Evolutionary conservation across 768 basidiomycete species (phyloP).

Genomic region (Russula ochroleuca): DNA sequence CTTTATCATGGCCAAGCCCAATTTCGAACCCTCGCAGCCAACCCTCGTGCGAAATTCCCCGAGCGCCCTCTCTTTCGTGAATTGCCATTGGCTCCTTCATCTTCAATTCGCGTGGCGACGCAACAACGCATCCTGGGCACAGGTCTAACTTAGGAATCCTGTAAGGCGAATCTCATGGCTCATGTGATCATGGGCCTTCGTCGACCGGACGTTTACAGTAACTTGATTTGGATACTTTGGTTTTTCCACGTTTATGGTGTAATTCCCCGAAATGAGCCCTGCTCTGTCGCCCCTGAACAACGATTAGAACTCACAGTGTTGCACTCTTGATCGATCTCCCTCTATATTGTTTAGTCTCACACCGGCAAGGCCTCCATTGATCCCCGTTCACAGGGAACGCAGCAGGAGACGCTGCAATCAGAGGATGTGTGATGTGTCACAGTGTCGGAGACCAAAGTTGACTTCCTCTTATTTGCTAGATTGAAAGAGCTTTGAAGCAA

Average conservation of each 20-base stretch:
- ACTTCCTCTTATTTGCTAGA: no score
- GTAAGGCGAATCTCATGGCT: no score
- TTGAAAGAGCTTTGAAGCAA: no score
- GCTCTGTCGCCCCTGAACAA: not conserved
- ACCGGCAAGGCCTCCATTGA: not conserved
- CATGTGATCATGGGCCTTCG: no score
- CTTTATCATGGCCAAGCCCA: not conserved
- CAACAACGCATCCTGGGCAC: no score
- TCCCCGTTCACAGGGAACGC: not conserved
- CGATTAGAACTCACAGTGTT: not conserved
- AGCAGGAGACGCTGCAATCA: not conserved
- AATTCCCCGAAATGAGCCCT: not conserved
- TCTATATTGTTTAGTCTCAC: not conserved
- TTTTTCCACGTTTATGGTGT: not conserved
- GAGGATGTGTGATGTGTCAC: no score
- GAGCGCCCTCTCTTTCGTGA: not conserved
- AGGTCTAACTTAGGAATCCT: no score
- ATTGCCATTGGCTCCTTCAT: no score
- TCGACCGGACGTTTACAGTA: not conserved
- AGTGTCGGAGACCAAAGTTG: no score
- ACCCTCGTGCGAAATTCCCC: no score
- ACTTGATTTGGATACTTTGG: not conserved
- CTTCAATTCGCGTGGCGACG: no score
- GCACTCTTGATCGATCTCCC: not conserved
- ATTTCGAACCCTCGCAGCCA: not conserved